Evolutionary conservation across 768 basidiomycete species (phyloP), one percentile per base, ranked within the genome.

Genomic region (Suillus ampliporus): DNA sequence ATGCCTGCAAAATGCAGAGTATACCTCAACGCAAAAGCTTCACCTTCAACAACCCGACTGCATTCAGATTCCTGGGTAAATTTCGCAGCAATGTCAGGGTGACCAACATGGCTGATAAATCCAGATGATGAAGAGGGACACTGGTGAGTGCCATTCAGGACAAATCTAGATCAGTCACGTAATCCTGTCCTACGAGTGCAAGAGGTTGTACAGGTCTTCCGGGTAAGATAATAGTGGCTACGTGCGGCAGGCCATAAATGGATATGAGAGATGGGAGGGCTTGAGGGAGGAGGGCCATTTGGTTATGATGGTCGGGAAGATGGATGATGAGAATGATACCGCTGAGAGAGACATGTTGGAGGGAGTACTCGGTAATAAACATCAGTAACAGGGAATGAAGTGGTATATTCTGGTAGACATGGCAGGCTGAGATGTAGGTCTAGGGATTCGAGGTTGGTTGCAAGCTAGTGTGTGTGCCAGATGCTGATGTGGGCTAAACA

Each of bases 1-100:
- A 88, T 86, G 57, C 87, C 87, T 28, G 86, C 79, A 69, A 84
- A 86, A 66, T 88, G 86, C 37, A 89, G 78, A 7, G 86, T 88
- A 68, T 89, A 87, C 43, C 87, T 78, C 40, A 89, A 77, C 31
- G 88, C 87, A n/a, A 86, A 51, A 88, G 82, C 67, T 80, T 80
- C 44, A 88, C 78, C 62, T 80, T 80, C 69, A 89, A 77, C 48
- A 72, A 76, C 69, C 85, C 80, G 46, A 90, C 70, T 53, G 77
- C 76, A 48, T 79, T 75, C 58, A 89, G 77, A 71, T 83, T 78
- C n/a, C 76, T 76, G 48, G 87, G 83, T 68, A 88, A 74, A 69
- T 83, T 84, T 60, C 84, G 80, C 58, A 89, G 77, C 47, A 87
- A 79, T 58, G 78, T 72, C 28, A 85, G 86, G 35, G 87, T 84